Percentiles rank a stretch among this genome's conserved stretches.
These are phyloP conservation scores for Golubevia sp. DNA, from an alignment of 1,284 basidiomycete genomes.

Conservation along the genomic window DNA sequence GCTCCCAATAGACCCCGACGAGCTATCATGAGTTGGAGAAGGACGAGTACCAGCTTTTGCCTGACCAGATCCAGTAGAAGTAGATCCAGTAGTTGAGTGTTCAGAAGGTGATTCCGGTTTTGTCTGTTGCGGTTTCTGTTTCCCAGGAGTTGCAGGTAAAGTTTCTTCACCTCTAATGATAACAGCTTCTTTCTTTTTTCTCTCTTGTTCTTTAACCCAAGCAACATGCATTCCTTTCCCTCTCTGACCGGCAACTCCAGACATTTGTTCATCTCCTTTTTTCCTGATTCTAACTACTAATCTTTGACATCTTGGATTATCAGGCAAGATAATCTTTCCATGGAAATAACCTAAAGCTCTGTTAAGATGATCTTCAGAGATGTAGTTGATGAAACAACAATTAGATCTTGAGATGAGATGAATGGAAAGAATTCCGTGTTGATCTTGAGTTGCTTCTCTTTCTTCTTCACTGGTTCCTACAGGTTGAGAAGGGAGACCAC, in stretches of 20 bases:
- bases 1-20: conserved; percentile 5
- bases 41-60: too few relatives aligned
- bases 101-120: too few relatives aligned
- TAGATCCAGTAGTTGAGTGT: too few relatives aligned
- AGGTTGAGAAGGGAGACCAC: too few relatives aligned
- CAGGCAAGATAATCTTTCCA: conserved; percentile 35
- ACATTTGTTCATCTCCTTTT: conserved; percentile 54
- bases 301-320: conserved; percentile 37
- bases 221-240: conserved; percentile 55
- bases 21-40: not conserved
- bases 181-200: conserved; percentile 20
- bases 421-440: conserved; percentile 52
- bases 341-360: conserved; percentile 44
- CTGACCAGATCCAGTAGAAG: too few relatives aligned
- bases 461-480: too few relatives aligned
- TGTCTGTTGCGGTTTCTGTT: conserved; percentile 4
- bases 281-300: conserved; percentile 53
- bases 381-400: conserved; percentile 58
- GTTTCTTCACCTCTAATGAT: conserved; percentile 7
- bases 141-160: too few relatives aligned
- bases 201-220: conserved; percentile 66
- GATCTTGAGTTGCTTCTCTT: conserved; percentile 1
- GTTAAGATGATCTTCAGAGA: conserved; percentile 30
- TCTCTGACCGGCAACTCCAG: conserved; percentile 55
- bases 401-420: conserved; percentile 59